phyloP scores from a whole-genome alignment of 1,284 basidiomycete genomes.

The Pseudozyma flocculosa region DNA sequence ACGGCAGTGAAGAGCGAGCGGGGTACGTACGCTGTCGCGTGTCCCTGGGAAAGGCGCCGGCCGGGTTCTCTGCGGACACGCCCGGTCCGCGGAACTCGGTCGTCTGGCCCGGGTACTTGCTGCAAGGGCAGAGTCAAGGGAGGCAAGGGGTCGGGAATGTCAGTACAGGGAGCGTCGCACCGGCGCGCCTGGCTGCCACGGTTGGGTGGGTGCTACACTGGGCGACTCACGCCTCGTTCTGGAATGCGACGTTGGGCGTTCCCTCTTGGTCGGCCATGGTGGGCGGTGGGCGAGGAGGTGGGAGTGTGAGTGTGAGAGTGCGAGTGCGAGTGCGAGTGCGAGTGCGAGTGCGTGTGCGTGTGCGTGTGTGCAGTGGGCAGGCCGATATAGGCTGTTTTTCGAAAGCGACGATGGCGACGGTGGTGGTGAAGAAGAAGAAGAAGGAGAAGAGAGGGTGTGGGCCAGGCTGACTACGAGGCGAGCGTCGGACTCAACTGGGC shows the following conservation, averaged over 20 bases:
- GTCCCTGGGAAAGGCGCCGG: constrained; percentile 31
- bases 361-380: too few relatives aligned
- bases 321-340: too few relatives aligned
- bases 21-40: constrained; percentile 17
- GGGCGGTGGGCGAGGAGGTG: not conserved
- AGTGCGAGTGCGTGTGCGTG: too few relatives aligned
- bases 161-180: too few relatives aligned
- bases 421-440: too few relatives aligned
- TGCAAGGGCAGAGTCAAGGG: constrained; percentile 1
- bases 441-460: too few relatives aligned
- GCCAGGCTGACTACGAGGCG: too few relatives aligned
- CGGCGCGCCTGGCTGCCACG: too few relatives aligned
- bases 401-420: too few relatives aligned
- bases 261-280: constrained; percentile 23
- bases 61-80: constrained; percentile 31
- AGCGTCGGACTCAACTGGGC: too few relatives aligned
- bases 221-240: constrained; percentile 32
- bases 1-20: not conserved
- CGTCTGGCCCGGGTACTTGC: constrained; percentile 30
- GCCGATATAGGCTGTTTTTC: too few relatives aligned
- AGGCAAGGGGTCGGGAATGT: not conserved
- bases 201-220: too few relatives aligned
- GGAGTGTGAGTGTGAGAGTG: not conserved
- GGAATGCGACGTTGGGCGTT: constrained; percentile 35
- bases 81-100: constrained; percentile 29